Conservation (phyloP, 306 rosid species). For the Trichosanthes cucumerina region DNA sequence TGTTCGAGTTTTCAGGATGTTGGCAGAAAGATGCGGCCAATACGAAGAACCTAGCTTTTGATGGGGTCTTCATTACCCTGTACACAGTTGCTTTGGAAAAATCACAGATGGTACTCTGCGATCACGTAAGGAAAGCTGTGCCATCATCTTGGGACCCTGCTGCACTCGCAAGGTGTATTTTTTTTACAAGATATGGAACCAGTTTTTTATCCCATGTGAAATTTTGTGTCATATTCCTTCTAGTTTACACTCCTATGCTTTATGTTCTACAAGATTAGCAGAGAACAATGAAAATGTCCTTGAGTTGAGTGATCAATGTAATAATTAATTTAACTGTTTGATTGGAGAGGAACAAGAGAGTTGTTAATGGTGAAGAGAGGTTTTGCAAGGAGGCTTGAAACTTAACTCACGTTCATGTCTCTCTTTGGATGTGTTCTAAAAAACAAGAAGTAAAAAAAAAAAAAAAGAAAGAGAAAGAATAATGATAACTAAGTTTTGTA, state of each 20-base stretch:
- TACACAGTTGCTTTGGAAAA: conserved; percentile 89
- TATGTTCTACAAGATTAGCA: neutral
- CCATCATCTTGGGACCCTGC: conserved; percentile 93
- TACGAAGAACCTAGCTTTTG: conserved; percentile 87
- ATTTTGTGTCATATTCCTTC: neutral
- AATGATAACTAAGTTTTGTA: neutral
- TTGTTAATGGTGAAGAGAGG: neutral
- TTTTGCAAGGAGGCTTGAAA: neutral
- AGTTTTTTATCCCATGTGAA: neutral
- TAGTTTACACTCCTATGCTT: neutral
- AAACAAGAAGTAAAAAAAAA: neutral
- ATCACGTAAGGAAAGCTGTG: conserved; percentile 63
- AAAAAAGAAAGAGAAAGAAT: neutral
- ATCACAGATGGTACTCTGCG: conserved; percentile 73
- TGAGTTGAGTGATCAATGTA: neutral
- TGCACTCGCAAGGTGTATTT: conserved; percentile 72
- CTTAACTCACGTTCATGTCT: neutral
- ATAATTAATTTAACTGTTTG: neutral
- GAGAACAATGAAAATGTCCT: neutral
- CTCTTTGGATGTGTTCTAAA: neutral
- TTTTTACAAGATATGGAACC: neutral
- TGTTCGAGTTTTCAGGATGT: conserved; percentile 90
- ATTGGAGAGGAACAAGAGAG: neutral
- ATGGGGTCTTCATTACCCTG: conserved; percentile 86
- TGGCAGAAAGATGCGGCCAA: conserved; percentile 97